Percentiles rank a stretch among this genome's conserved stretches.
Conservation (phyloP, 1,284 basidiomycete species). For the Serendipita sp. region DNA sequence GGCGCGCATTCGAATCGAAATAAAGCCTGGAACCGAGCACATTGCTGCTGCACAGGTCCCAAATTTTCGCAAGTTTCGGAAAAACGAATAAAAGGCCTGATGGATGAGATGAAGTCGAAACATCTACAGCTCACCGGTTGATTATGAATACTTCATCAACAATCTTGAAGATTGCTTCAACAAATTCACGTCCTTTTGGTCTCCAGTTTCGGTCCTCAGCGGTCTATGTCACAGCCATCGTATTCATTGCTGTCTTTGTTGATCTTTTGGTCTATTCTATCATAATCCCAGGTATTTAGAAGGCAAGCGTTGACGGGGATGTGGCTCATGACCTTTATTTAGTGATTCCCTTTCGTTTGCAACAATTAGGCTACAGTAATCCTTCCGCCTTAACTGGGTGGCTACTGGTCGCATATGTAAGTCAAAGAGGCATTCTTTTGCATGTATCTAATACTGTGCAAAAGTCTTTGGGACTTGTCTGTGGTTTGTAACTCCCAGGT, state of each 20-base stretch:
- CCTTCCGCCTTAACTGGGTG: conserved; percentile 48
- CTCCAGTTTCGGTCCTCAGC: not conserved
- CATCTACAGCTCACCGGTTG: too few species aligned
- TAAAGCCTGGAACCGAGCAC: too few species aligned
- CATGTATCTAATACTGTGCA: conserved; percentile 6
- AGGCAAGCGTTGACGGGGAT: not conserved
- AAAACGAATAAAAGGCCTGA: too few species aligned
- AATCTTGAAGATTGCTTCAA: too few species aligned
- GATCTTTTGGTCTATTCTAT: conserved; percentile 56
- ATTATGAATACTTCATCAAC: too few species aligned
- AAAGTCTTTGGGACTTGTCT: conserved; percentile 34
- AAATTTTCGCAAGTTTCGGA: too few species aligned
- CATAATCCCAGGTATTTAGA: conserved; percentile 42
- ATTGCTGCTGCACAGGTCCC: too few species aligned
- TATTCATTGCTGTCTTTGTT: conserved; percentile 18
- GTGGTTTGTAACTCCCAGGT: conserved; percentile 29
- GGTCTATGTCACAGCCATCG: not conserved
- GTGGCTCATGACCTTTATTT: not conserved
- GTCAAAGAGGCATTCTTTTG: conserved; percentile 15
- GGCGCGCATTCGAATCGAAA: too few species aligned
- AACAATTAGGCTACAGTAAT: conserved; percentile 34
- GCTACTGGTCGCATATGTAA: conserved; percentile 48
- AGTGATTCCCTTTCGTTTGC: conserved; percentile 28
- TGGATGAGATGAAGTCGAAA: too few species aligned
- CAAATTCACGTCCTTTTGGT: not conserved